These are phyloP conservation scores for Fusarium torulosum DNA, from an alignment of 2,329 filamentous ascomycete species.

Conservation along the genomic window DNA sequence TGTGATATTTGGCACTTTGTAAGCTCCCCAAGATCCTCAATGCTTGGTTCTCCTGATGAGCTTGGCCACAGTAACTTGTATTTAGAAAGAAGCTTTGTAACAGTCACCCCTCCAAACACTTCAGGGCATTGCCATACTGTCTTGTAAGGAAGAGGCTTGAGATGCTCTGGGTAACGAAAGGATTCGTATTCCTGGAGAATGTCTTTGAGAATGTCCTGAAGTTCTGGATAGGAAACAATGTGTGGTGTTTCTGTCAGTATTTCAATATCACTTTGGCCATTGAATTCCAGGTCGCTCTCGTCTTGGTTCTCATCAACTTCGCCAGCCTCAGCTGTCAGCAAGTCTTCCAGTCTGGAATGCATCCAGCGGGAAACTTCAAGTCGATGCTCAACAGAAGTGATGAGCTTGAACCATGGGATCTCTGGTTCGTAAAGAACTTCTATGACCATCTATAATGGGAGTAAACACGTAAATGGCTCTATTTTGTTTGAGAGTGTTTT, in stretches of 20 bases:
- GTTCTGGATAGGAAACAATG: slow-evolving; percentile 43
- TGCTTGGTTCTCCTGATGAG: neutral
- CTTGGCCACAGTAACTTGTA: slow-evolving; percentile 35
- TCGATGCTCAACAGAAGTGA: slow-evolving; percentile 26
- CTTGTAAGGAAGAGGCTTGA: slow-evolving; percentile 38
- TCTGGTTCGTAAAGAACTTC: slow-evolving; percentile 56
- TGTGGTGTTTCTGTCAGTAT: slow-evolving; percentile 33
- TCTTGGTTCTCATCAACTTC: slow-evolving; percentile 16
- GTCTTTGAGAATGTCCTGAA: neutral
- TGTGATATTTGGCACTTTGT: slow-evolving; percentile 44
- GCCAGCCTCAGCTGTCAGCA: slow-evolving; percentile 39
- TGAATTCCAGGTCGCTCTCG: neutral
- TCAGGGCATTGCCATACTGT: slow-evolving; percentile 47
- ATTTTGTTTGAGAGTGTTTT: neutral
- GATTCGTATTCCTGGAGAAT: slow-evolving; percentile 29
- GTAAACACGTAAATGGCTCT: neutral
- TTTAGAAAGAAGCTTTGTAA: slow-evolving; percentile 31
- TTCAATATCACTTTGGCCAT: slow-evolving; percentile 36
- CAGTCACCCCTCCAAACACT: slow-evolving; percentile 3
- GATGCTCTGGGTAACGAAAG: slow-evolving; percentile 41
- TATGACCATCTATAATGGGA: slow-evolving; percentile 26
- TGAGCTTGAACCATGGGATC: slow-evolving; percentile 53
- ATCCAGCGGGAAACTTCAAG: slow-evolving; percentile 36
- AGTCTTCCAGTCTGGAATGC: slow-evolving; percentile 32
- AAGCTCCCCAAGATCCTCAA: slow-evolving; percentile 27